Conservation (phyloP, 805 yeast genomes). For the Ogataea salicorniae region DNA sequence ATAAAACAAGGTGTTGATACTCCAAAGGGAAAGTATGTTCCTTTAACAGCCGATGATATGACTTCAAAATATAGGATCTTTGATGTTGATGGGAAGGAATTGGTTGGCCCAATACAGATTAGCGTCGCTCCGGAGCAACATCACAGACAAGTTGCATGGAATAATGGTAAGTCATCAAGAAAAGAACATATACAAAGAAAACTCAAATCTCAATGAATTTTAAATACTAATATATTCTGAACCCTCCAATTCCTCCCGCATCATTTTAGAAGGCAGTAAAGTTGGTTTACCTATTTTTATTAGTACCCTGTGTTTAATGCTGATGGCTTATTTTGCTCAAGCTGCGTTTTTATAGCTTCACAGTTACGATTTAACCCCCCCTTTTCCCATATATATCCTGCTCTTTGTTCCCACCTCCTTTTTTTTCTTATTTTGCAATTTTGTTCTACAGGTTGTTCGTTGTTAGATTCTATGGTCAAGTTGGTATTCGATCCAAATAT, state of each 20-base stretch:
- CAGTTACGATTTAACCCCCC: no score
- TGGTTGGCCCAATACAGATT: constrained; percentile 20
- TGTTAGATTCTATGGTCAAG: no score
- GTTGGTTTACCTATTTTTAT: not conserved
- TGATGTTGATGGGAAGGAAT: constrained; percentile 37
- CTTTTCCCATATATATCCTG: no score
- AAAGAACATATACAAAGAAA: not conserved
- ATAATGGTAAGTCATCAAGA: constrained; percentile 17
- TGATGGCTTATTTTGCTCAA: not conserved
- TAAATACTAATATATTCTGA: not conserved
- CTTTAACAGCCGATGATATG: constrained; percentile 39
- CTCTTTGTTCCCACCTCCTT: no score
- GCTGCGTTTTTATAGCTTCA: no score
- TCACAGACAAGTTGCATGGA: constrained; percentile 14
- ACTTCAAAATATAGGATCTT: constrained; percentile 37
- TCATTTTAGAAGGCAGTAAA: not conserved
- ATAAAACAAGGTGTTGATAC: constrained; percentile 45
- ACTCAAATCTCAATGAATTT: not conserved
- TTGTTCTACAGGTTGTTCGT: no score
- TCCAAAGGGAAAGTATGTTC: constrained; percentile 46
- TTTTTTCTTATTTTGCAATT: no score
- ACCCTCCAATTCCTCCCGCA: no score
- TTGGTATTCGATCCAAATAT: no score
- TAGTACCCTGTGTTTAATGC: not conserved
- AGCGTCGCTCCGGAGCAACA: constrained; percentile 23